Conservation (phyloP, 306 rosid species). For the Cucurbita pepo region DNA sequence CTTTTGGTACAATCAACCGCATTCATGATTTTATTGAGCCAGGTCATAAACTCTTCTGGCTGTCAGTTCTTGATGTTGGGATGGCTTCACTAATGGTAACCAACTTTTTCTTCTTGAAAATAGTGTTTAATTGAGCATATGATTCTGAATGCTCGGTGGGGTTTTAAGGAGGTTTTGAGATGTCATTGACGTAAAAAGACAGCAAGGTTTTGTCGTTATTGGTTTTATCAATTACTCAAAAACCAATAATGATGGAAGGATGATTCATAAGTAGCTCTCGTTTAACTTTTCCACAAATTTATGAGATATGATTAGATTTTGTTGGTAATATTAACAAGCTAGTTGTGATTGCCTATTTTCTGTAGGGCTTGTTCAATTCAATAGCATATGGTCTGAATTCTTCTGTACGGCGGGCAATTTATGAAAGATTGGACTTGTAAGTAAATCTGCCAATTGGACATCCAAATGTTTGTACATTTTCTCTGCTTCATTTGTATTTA, state of each 20-base stretch:
- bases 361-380: conserved; percentile 92
- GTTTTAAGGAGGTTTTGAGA: background rate
- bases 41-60: conserved; percentile 80
- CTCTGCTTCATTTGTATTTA: background rate
- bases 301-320: background rate
- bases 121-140: background rate
- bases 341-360: conserved; percentile 1
- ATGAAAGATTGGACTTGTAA: conserved; percentile 78
- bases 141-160: background rate
- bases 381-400: conserved; percentile 96
- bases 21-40: conserved; percentile 92
- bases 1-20: conserved; percentile 86
- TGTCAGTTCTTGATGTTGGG: conserved; percentile 84
- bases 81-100: conserved; percentile 85
- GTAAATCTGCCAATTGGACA: conserved; percentile 6
- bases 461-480: background rate
- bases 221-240: background rate
- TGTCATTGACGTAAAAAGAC: background rate
- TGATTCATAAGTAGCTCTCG: background rate
- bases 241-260: background rate
- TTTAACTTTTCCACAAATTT: background rate
- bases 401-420: conserved; percentile 81
- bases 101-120: background rate
- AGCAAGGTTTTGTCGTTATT: background rate
- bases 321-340: background rate